phyloP scores from a whole-genome alignment of 805 yeast species.

The Wickerhamiella allomyrinae region DNA sequence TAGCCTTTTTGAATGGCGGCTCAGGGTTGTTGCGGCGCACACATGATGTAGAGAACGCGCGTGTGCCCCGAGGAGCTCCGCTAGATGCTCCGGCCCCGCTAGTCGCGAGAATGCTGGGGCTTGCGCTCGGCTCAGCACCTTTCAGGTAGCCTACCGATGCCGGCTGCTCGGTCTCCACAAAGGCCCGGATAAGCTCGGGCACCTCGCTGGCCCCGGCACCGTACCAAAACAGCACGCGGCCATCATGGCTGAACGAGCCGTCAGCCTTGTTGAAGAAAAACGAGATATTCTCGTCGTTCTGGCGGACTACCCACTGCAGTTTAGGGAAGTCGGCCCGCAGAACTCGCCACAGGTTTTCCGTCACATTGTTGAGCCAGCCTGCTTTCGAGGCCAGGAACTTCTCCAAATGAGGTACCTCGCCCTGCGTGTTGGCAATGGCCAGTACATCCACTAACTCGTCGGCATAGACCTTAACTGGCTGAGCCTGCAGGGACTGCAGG shows the following conservation, averaged over 20 bases:
- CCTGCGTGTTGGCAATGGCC: conserved; percentile 50
- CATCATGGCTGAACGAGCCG: conserved; percentile 83
- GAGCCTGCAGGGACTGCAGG: conserved; percentile 51
- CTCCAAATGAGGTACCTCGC: conserved; percentile 53
- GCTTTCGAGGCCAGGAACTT: conserved; percentile 74
- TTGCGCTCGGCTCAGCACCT: neutral
- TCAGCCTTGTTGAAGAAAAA: conserved; percentile 91
- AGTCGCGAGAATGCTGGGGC: neutral
- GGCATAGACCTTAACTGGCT: conserved; percentile 63
- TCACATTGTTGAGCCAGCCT: conserved; percentile 96
- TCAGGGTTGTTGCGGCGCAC: conserved; percentile 40
- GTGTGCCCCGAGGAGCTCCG: conserved; percentile 11
- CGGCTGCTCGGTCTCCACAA: conserved; percentile 9
- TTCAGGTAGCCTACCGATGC: conserved; percentile 7
- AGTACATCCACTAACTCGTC: conserved; percentile 93
- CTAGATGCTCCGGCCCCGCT: conserved; percentile 8
- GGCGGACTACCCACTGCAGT: conserved; percentile 80
- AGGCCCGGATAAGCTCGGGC: conserved; percentile 45
- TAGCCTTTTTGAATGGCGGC: conserved; percentile 55
- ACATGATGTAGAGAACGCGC: conserved; percentile 19
- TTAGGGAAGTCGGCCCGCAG: conserved; percentile 57
- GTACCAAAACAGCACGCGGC: conserved; percentile 88
- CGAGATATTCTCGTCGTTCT: conserved; percentile 76
- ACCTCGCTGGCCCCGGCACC: conserved; percentile 58
- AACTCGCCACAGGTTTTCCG: conserved; percentile 83